A percentile compares a stretch with the other conserved stretches of the same genome.
phyloP scores from a whole-genome alignment of 2,329 filamentous ascomycete species.

The Nemania serpens region DNA sequence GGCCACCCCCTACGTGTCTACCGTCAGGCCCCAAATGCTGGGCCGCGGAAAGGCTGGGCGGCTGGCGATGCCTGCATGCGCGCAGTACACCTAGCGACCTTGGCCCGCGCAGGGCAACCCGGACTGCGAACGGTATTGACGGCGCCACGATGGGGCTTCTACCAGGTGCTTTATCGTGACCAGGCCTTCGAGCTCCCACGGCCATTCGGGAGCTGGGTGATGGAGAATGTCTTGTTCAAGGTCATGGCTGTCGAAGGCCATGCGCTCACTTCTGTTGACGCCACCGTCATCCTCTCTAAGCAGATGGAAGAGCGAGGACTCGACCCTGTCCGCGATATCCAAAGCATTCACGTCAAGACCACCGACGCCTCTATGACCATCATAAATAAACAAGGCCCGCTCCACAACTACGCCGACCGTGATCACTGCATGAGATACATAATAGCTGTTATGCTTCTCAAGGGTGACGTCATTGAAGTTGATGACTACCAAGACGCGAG shows the following conservation, averaged over 20 bases:
- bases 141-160: conserved; percentile 44
- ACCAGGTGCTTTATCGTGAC: conserved; percentile 28
- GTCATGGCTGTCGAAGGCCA: conserved; percentile 30
- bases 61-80: conserved; percentile 47
- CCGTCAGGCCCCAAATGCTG: conserved; percentile 42
- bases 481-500: conserved; percentile 29
- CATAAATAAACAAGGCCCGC: conserved; percentile 30
- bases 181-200: conserved; percentile 31
- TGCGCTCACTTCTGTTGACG: conserved; percentile 25
- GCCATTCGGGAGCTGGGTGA: conserved; percentile 31
- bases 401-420: conserved; percentile 31
- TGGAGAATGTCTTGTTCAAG: conserved; percentile 36
- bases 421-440: conserved; percentile 33
- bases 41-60: conserved; percentile 49
- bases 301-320: conserved; percentile 22
- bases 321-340: conserved; percentile 21
- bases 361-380: conserved; percentile 31
- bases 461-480: conserved; percentile 17
- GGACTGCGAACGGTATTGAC: conserved; percentile 39
- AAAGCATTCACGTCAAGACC: conserved; percentile 25
- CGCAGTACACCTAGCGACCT: conserved; percentile 45
- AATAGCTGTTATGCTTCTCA: conserved; percentile 29
- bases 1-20: conserved; percentile 44
- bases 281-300: conserved; percentile 19
- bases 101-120: conserved; percentile 34